Conservation (phyloP, 805 yeast genomes). For the Candida yuanshanica region DNA sequence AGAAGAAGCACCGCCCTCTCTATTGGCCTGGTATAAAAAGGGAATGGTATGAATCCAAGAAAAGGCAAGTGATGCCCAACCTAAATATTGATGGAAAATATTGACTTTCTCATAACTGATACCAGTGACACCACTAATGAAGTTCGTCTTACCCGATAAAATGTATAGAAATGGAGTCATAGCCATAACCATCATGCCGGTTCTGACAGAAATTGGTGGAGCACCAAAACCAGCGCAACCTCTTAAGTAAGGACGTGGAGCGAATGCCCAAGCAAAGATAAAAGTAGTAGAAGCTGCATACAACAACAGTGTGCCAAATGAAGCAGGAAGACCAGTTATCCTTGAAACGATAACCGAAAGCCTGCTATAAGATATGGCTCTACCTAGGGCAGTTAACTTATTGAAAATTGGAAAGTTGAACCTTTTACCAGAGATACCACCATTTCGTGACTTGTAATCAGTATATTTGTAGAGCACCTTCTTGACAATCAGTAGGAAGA, state of each 20-base stretch:
- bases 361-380: conserved; percentile 29
- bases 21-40: conserved; percentile 36
- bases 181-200: conserved; percentile 46
- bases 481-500: conserved; percentile 6
- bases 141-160: conserved; percentile 47
- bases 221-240: conserved; percentile 51
- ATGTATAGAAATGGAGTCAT: conserved; percentile 45
- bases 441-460: conserved; percentile 18
- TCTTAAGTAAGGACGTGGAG: conserved; percentile 47
- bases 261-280: conserved; percentile 26
- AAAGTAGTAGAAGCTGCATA: conserved; percentile 31
- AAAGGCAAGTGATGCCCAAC: conserved; percentile 38
- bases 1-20: conserved; percentile 43
- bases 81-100: conserved; percentile 37
- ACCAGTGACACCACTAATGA: conserved; percentile 45
- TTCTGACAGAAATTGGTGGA: conserved; percentile 51
- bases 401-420: conserved; percentile 2
- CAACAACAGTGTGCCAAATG: conserved; percentile 31
- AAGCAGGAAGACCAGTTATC: conserved; percentile 32
- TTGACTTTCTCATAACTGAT: conserved; percentile 51
- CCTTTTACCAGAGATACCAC: not conserved
- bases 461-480: conserved; percentile 7
- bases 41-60: conserved; percentile 47
- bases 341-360: conserved; percentile 27
- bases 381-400: conserved; percentile 24